Evolutionary conservation across 1,139 yeast genomes (phyloP), one percentile per base, ranked within the genome.

Genomic region (Taphrina pruni): DNA sequence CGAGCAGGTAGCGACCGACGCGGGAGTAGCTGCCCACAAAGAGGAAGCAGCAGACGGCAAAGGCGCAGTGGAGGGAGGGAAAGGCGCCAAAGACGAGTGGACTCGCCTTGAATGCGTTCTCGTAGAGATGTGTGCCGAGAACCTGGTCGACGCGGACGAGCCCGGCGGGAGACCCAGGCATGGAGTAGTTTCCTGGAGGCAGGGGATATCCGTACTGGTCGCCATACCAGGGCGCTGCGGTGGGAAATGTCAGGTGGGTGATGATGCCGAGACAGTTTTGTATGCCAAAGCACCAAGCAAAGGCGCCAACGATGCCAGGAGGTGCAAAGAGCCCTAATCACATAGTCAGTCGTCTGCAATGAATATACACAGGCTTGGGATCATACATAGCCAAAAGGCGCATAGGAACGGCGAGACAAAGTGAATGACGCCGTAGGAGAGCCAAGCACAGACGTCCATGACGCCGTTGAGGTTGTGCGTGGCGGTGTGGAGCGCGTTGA

Each of bases 121-220:
- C 87, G 79, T 94, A 94, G 83, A 93, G 82, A 77, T 90, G 92
- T 65, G 92, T 77, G 6, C 97, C 96, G 70, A 94, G 81, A 65
- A 94, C 79, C 69, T 81, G 78, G 78, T 94, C 99, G 74, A 94
- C 91, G 76, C 99, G 85, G 26, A 88, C 95, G 73, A 94, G 84
- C 0, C 99, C 99, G 75, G 99, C 99, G 5, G 99, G 97, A 1
- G 96, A 88, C n/a, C 99, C 99, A 61, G 84, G 84, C 97, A 94
- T 93, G 68, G 88, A 81, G 79, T 95, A 94, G 79, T 91, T 86
- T 6, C 99, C 99, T 36, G 97, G 96, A 72, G 87, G 87, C 73
- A 92, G 83, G 0, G 97, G 97, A 77, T 94, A 88, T 66, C 88
- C 79, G 73, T 86, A 86, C 77, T 92, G 91, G 78, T 94, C 95